phyloP scores from a whole-genome alignment of 345 rosid species.

The Lepidium sativum region DNA sequence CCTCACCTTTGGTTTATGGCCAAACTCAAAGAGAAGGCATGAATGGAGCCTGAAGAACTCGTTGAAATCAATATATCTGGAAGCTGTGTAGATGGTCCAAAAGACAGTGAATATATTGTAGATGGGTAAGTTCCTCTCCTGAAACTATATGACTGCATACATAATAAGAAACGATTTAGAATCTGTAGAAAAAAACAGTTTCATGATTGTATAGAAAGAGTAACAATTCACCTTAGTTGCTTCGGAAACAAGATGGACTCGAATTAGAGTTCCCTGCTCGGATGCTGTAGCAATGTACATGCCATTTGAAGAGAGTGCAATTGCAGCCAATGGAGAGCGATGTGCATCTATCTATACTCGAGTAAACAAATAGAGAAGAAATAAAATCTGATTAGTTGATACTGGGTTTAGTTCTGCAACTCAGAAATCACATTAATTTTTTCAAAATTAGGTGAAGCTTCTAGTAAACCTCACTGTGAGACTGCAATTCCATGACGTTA shows the following conservation, averaged over 20 bases:
- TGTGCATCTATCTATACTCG: slow-evolving; percentile 85
- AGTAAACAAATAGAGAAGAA: slow-evolving; percentile 1
- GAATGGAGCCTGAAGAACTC: slow-evolving; percentile 83
- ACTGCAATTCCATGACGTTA: slow-evolving; percentile 70
- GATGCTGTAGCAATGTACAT: slow-evolving; percentile 89
- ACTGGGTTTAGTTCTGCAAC: not conserved
- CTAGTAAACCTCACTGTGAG: slow-evolving; percentile 67
- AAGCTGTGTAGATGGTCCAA: slow-evolving; percentile 59
- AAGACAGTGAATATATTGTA: slow-evolving; percentile 82
- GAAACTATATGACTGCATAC: slow-evolving; percentile 63
- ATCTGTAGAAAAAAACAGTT: not conserved
- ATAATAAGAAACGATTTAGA: slow-evolving; percentile 1
- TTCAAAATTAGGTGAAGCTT: not conserved
- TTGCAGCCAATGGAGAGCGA: slow-evolving; percentile 69
- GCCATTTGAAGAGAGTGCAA: slow-evolving; percentile 73
- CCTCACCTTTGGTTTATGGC: slow-evolving; percentile 66
- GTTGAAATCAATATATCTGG: slow-evolving; percentile 76
- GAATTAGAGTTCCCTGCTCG: slow-evolving; percentile 83
- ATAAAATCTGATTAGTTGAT: not conserved
- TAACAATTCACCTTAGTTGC: slow-evolving; percentile 64
- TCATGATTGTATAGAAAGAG: not conserved
- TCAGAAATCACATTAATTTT: not conserved
- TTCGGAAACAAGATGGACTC: slow-evolving; percentile 74
- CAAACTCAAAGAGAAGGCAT: slow-evolving; percentile 55
- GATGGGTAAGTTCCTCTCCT: slow-evolving; percentile 84